These are phyloP conservation scores for Saprolegnia parasitica DNA, from an alignment of 352 stramenopile genomes.

Conservation along the genomic window DNA sequence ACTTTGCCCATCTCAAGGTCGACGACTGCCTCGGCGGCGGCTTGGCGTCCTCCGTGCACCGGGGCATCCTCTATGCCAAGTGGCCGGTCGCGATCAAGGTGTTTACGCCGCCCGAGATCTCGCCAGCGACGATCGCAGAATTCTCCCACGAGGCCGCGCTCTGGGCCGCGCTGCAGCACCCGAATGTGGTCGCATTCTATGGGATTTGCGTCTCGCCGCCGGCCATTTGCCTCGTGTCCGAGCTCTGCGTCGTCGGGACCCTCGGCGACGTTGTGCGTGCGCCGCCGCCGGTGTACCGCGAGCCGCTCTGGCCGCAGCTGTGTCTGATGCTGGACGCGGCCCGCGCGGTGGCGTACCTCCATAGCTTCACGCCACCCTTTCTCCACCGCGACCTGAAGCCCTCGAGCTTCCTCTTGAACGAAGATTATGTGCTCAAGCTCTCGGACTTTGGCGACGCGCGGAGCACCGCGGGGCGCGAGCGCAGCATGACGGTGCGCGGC, in stretches of 20 bases:
- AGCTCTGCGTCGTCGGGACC: conserved; percentile 41
- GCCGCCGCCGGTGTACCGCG: neutral
- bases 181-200: conserved; percentile 55
- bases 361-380: conserved; percentile 66
- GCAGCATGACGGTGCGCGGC: conserved; percentile 31
- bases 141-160: conserved; percentile 56
- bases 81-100: conserved; percentile 65
- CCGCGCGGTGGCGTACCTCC: conserved; percentile 58
- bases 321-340: conserved; percentile 65
- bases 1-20: conserved; percentile 51
- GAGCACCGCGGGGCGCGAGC: conserved; percentile 29
- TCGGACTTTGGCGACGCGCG: conserved; percentile 60
- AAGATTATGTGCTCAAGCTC: conserved; percentile 43
- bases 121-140: conserved; percentile 41
- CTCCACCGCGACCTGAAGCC: conserved; percentile 70
- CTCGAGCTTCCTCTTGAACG: conserved; percentile 58
- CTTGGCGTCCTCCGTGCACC: conserved; percentile 53
- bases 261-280: conserved; percentile 37
- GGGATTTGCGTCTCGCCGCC: conserved; percentile 52
- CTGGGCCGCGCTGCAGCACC: conserved; percentile 45
- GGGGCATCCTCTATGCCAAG: conserved; percentile 48
- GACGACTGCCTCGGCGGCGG: conserved; percentile 48
- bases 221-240: conserved; percentile 64
- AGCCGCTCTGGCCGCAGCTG: conserved; percentile 32
- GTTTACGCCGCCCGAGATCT: conserved; percentile 54